phyloP scores from a whole-genome alignment of 306 rosid genomes.

The Fragaria iinumae region DNA sequence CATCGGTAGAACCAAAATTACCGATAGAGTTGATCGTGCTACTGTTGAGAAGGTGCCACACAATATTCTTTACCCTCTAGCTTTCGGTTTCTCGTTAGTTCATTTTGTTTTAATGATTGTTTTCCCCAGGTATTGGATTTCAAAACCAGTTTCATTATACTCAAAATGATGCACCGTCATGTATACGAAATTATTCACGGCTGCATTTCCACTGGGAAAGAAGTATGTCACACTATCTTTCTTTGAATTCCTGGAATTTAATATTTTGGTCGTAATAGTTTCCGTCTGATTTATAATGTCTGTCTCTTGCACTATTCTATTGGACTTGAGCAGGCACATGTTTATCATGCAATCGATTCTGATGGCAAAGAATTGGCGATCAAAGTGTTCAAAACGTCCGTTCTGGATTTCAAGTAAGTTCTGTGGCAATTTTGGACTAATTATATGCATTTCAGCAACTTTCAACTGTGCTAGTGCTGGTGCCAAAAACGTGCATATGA shows the following conservation, averaged over 20 bases:
- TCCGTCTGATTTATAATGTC: neutral
- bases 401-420: conserved; percentile 74
- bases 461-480: neutral
- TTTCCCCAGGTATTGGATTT: conserved; percentile 76
- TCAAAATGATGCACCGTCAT: conserved; percentile 73
- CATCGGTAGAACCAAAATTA: conserved; percentile 76
- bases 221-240: conserved; percentile 44
- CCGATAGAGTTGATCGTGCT: conserved; percentile 88
- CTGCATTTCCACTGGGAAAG: conserved; percentile 89
- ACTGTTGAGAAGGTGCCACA: conserved; percentile 76
- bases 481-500: neutral
- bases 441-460: neutral
- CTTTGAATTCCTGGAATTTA: neutral
- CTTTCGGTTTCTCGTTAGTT: neutral
- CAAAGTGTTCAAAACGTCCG: conserved; percentile 83
- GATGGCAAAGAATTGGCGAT: conserved; percentile 78
- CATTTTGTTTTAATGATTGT: neutral
- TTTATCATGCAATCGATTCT: conserved; percentile 79
- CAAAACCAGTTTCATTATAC: conserved; percentile 75
- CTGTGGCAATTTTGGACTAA: neutral
- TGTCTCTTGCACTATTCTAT: neutral
- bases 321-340: conserved; percentile 66
- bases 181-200: conserved; percentile 71
- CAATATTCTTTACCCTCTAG: neutral
- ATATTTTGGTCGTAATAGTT: neutral